Conservation (phyloP, 306 rosid species). For the Malus sylvestris region DNA sequence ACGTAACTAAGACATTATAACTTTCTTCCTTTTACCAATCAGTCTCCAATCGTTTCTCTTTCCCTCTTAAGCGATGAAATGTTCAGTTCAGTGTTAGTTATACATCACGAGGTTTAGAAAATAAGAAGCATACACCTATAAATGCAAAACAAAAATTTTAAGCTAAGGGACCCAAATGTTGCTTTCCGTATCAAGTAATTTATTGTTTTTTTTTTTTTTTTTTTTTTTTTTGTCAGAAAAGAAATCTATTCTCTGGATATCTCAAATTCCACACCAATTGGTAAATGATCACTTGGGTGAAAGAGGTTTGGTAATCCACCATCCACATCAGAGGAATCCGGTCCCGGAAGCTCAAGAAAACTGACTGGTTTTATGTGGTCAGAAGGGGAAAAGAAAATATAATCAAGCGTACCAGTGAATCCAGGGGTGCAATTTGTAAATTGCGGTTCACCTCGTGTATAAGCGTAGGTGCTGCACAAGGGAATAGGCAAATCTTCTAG, state of each 20-base stretch:
- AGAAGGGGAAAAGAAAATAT: conserved; percentile 58
- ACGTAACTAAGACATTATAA: too few species aligned
- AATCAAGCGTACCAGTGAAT: conserved; percentile 81
- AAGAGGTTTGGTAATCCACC: conserved; percentile 76
- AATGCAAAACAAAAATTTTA: too few species aligned
- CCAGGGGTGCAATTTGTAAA: conserved; percentile 93
- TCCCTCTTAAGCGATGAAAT: too few species aligned
- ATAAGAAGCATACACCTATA: too few species aligned
- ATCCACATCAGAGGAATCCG: conserved; percentile 46
- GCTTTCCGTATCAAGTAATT: too few species aligned
- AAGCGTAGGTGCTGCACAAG: conserved; percentile 56
- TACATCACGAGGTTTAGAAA: too few species aligned
- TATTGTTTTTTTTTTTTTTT: too few species aligned
- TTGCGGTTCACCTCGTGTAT: conserved; percentile 69
- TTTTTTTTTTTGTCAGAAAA: too few species aligned
- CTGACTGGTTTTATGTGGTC: conserved; percentile 57
- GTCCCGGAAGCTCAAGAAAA: conserved; percentile 72
- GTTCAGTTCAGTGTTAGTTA: too few species aligned
- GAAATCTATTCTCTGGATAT: conserved; percentile 12
- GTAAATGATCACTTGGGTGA: conserved; percentile 89
- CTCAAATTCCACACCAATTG: conserved; percentile 80
- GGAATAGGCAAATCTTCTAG: conserved; percentile 57
- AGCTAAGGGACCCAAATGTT: too few species aligned
- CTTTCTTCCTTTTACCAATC: too few species aligned
- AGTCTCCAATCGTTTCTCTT: too few species aligned